Percentiles rank a stretch among this genome's conserved stretches.
Conservation (phyloP, 768 basidiomycete species). For the Tubosaeta sp. region DNA sequence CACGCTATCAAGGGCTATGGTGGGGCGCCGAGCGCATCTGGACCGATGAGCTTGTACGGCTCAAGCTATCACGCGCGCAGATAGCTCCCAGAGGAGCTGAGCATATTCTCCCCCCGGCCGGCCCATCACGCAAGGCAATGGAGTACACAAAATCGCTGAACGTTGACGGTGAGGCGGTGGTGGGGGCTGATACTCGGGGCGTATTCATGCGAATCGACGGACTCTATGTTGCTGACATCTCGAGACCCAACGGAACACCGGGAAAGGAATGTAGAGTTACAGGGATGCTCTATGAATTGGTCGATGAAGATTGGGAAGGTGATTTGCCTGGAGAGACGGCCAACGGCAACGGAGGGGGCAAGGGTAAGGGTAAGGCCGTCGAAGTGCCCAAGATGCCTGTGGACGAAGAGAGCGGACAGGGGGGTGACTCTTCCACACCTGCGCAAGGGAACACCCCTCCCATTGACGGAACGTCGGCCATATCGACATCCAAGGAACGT, state of each 20-base stretch:
- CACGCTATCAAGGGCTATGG: slow-evolving; percentile 78
- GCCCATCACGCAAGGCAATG: slow-evolving; percentile 38
- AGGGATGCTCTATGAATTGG: slow-evolving; percentile 76
- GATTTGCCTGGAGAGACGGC: slow-evolving; percentile 25
- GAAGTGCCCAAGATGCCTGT: slow-evolving; percentile 14
- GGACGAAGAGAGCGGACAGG: slow-evolving; percentile 6
- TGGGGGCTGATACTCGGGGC: slow-evolving; percentile 42
- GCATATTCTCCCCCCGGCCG: slow-evolving; percentile 58
- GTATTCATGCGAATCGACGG: slow-evolving; percentile 70
- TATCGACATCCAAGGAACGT: slow-evolving; percentile 13
- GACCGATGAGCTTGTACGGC: slow-evolving; percentile 77
- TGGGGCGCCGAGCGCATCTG: slow-evolving; percentile 89
- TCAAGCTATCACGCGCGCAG: slow-evolving; percentile 64
- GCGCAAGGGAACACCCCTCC: slow-evolving; percentile 18
- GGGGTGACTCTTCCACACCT: background rate
- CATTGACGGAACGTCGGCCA: slow-evolving; percentile 9
- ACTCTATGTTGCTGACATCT: slow-evolving; percentile 58
- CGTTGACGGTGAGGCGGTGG: slow-evolving; percentile 4
- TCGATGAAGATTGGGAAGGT: slow-evolving; percentile 64
- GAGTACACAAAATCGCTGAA: slow-evolving; percentile 25
- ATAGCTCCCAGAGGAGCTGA: slow-evolving; percentile 64
- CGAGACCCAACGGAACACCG: slow-evolving; percentile 36
- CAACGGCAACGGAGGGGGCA: slow-evolving; percentile 12
- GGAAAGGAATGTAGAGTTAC: slow-evolving; percentile 61
- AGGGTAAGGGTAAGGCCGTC: slow-evolving; percentile 32